These are phyloP conservation scores for Hypoxylon sp. DNA, from an alignment of 2,329 filamentous ascomycete species.

Conservation along the genomic window DNA sequence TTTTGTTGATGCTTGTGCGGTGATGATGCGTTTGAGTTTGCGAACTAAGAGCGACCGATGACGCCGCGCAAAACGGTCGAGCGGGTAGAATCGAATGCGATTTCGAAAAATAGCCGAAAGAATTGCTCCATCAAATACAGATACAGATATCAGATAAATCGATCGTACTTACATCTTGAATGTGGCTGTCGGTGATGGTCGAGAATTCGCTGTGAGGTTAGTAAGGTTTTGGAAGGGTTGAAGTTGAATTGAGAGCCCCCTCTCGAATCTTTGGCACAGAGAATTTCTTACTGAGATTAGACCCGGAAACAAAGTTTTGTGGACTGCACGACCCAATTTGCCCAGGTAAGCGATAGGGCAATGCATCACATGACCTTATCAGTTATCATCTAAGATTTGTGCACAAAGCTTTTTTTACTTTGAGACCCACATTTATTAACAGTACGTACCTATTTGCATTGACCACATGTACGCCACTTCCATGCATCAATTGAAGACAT, in stretches of 20 bases:
- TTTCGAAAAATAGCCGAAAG: conserved; percentile 7
- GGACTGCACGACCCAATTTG: conserved; percentile 48
- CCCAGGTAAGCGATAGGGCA: conserved; percentile 54
- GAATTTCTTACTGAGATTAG: conserved; percentile 44
- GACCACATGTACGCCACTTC: background rate
- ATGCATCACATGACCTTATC: conserved; percentile 48
- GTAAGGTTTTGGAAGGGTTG: conserved; percentile 49
- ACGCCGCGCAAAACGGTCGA: conserved; percentile 24
- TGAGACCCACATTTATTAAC: background rate
- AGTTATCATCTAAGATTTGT: conserved; percentile 19
- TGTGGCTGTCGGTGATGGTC: conserved; percentile 51
- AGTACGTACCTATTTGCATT: conserved; percentile 1
- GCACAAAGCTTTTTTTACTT: conserved; percentile 8
- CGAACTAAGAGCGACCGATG: conserved; percentile 17
- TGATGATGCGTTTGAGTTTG: conserved; percentile 23
- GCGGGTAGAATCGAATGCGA: conserved; percentile 18
- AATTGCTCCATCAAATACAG: conserved; percentile 8
- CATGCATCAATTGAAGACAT: conserved; percentile 13
- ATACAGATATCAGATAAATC: conserved; percentile 13
- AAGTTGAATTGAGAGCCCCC: conserved; percentile 48
- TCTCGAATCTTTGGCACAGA: conserved; percentile 44
- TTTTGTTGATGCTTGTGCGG: conserved; percentile 24
- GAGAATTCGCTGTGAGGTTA: conserved; percentile 51
- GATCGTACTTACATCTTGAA: conserved; percentile 54
- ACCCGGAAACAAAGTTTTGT: conserved; percentile 44